Base-by-base conservation (phyloP, 2,329 filamentous ascomycete species). In the Emergomyces orientalis region DNA sequence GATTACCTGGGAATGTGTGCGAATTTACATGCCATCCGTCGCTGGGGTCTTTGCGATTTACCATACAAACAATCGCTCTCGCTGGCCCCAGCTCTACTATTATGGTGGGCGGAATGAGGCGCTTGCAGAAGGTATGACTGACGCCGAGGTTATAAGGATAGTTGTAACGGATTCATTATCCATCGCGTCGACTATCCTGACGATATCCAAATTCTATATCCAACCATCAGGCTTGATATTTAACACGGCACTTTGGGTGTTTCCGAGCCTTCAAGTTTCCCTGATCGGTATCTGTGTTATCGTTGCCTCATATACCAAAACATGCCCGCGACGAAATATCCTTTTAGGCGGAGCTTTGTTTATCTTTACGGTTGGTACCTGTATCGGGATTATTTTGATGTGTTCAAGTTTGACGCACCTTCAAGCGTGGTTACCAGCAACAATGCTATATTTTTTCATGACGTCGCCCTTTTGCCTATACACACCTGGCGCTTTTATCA, bases 1-100 rank as follows among this genome's bases (percentile, higher is more conserved):
- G n/a, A 52, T 60, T 52, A 60, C 47, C 45, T 60, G 59, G 59
- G 59, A 60, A 60, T 60, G 59, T n/a, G 22, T 60, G 9, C 45
- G 59, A 39, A 1, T 60, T 39, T 51, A 51, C 45, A 60, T 60
- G 59, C 59, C 59, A n/a, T 32, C 59, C 8, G 45, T 60, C 13
- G 59, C 59, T 8, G 59, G 43, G 22, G 22, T 25, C 3, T 60
- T 60, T 52, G 45, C 45, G 25, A 51, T 60, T 25, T 60, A 60
- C 45, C 43, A 60, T 27, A 52, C 47, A 25, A 13, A 39, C 27
- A 34, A 60, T 45, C 59, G 59, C 45, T 37, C 59, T 2, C 59
- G 43, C 32, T 60, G 59, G 59, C 59, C 59, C 0, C 52, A 60
- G 32, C 45, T 52, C n/a, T 60, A 60, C 30, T 60, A 60, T 41